phyloP scores from a whole-genome alignment of 176 grass and related monocot genomes.

The Carex cristatella region DNA sequence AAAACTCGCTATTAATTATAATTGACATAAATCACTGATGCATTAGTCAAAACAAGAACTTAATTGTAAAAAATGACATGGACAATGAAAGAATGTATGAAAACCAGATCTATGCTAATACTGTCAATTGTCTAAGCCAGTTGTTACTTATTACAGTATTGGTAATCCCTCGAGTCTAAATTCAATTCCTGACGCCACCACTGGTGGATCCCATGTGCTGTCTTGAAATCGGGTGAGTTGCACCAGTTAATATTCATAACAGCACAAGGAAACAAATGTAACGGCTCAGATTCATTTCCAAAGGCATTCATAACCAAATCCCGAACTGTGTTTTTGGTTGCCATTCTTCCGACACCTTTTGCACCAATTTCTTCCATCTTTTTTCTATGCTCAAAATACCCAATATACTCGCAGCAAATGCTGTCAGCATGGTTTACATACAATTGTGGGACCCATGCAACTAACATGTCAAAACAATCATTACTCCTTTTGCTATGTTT shows the following conservation, averaged over 20 bases:
- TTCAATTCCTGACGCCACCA: constrained; percentile 53
- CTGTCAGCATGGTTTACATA: constrained; percentile 63
- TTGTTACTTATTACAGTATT: constrained; percentile 15
- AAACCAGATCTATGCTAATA: not conserved
- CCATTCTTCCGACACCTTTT: constrained; percentile 45
- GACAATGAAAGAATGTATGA: not conserved
- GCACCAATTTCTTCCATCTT: constrained; percentile 73
- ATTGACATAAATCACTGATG: no score
- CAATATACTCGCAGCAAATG: constrained; percentile 59
- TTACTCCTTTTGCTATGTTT: not conserved
- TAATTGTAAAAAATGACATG: not conserved
- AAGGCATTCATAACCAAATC: constrained; percentile 55
- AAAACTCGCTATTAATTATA: not conserved
- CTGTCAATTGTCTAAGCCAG: not conserved
- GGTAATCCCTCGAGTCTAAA: constrained; percentile 34
- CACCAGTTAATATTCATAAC: constrained; percentile 50
- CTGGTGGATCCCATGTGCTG: constrained; percentile 75
- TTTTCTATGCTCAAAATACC: constrained; percentile 64
- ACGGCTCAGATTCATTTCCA: constrained; percentile 36
- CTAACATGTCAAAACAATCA: constrained; percentile 42
- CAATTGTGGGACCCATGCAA: constrained; percentile 51
- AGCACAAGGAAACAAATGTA: constrained; percentile 66
- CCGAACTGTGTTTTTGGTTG: constrained; percentile 58
- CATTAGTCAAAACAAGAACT: not conserved
- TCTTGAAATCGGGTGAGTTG: constrained; percentile 46